A percentile compares a stretch with the other conserved stretches of the same genome.
phyloP scores from a whole-genome alignment of 768 basidiomycete species.

The Amanita exitialis region DNA sequence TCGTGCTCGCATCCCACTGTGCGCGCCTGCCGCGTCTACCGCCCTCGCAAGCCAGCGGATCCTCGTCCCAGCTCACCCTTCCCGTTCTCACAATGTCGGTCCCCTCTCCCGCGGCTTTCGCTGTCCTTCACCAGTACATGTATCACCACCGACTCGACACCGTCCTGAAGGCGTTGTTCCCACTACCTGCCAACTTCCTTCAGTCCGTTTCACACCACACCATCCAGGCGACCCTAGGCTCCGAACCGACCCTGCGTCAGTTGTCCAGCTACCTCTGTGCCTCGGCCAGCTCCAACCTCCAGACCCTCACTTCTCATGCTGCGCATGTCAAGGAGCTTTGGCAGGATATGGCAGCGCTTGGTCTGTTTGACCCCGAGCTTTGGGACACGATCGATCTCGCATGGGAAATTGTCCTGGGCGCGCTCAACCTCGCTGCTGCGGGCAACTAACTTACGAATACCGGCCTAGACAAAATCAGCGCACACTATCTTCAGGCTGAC shows the following conservation, averaged over 20 bases:
- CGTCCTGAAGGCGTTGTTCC: constrained; percentile 58
- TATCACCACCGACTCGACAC: constrained; percentile 53
- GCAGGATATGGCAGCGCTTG: constrained; percentile 70
- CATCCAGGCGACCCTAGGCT: constrained; percentile 33
- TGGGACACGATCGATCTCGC: constrained; percentile 75
- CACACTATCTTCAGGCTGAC: background rate
- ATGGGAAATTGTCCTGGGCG: constrained; percentile 65
- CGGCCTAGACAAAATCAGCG: background rate
- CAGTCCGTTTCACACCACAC: constrained; percentile 32
- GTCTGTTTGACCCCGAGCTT: constrained; percentile 59
- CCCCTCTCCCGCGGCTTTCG: constrained; percentile 63
- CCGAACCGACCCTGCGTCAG: constrained; percentile 42
- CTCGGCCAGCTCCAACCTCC: constrained; percentile 32
- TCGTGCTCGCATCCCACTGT: constrained; percentile 54
- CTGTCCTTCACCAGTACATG: constrained; percentile 53
- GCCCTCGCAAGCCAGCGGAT: constrained; percentile 19
- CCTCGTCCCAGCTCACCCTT: constrained; percentile 23
- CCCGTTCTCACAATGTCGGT: constrained; percentile 65
- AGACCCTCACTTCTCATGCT: constrained; percentile 43
- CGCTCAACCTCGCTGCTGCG: constrained; percentile 37
- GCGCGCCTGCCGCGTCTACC: constrained; percentile 45
- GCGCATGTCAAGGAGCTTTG: constrained; percentile 69
- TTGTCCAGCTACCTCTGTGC: constrained; percentile 43
- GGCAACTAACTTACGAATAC: constrained; percentile 17
- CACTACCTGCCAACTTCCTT: constrained; percentile 37